Percentiles rank a stretch among this genome's conserved stretches.
Conservation (phyloP, 305 asterid genomes). For the Fraxinus dipetala region DNA sequence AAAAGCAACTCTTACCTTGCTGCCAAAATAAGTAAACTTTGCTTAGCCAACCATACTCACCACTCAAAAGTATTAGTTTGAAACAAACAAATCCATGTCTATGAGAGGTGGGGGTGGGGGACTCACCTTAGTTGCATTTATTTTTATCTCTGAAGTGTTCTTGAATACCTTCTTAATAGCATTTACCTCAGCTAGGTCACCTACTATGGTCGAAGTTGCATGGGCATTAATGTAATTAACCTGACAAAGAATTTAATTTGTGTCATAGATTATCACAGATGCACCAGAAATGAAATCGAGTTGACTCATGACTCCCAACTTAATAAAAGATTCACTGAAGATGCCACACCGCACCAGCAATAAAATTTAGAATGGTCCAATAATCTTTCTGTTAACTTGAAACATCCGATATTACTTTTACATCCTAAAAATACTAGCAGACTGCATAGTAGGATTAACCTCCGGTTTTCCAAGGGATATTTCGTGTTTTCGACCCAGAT, state of each 20-base stretch:
- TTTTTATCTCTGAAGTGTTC: slow-evolving; percentile 65
- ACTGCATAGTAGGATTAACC: background rate
- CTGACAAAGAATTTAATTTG: slow-evolving; percentile 34
- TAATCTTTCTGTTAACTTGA: background rate
- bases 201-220: slow-evolving; percentile 83
- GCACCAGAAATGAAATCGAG: background rate
- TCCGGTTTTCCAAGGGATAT: background rate
- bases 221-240: slow-evolving; percentile 89
- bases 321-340: background rate
- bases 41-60: background rate
- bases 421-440: background rate
- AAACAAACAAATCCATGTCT: background rate
- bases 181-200: slow-evolving; percentile 83
- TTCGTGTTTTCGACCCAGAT: background rate
- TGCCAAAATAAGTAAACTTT: background rate
- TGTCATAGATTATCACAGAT: background rate
- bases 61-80: background rate
- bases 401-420: background rate
- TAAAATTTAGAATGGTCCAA: background rate
- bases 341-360: background rate
- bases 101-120: background rate
- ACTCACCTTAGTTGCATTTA: slow-evolving; percentile 75
- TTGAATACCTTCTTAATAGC: slow-evolving; percentile 87
- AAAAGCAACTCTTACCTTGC: background rate
- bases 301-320: background rate